A percentile compares a stretch with the other conserved stretches of the same genome.
Evolutionary conservation across 805 yeast species (phyloP).

Genomic region (Maudiozyma bulderi): DNA sequence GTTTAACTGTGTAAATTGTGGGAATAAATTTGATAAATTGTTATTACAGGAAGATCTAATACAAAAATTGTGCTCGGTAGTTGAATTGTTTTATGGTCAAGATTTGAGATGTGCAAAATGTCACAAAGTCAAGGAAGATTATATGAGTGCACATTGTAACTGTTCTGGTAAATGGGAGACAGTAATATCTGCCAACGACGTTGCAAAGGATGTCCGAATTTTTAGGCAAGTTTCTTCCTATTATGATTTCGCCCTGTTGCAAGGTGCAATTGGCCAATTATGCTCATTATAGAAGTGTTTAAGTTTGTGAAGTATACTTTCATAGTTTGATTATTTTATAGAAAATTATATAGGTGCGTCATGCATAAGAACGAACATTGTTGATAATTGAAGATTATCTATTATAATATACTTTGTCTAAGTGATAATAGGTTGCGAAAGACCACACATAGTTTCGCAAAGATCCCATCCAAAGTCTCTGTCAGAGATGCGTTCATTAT

Average conservation of each 20-base stretch:
- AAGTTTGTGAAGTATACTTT: not conserved
- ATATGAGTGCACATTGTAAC: conserved; percentile 63
- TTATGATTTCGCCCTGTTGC: conserved; percentile 51
- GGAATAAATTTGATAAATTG: conserved; percentile 50
- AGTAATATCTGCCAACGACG: conserved; percentile 37
- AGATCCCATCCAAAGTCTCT: too few relatives aligned
- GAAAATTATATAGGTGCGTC: too few relatives aligned
- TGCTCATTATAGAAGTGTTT: not conserved
- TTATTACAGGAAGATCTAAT: conserved; percentile 74
- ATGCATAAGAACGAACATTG: too few relatives aligned
- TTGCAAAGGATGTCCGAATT: conserved; percentile 38
- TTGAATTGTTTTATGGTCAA: conserved; percentile 62
- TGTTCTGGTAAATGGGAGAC: conserved; percentile 86
- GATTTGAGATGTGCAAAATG: conserved; percentile 79
- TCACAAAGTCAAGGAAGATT: conserved; percentile 51
- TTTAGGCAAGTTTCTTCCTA: conserved; percentile 50
- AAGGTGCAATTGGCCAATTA: conserved; percentile 5
- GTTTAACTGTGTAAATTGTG: conserved; percentile 63
- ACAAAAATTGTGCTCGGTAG: conserved; percentile 44
- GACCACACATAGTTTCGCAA: too few relatives aligned
- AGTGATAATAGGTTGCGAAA: too few relatives aligned
- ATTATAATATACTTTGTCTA: too few relatives aligned
- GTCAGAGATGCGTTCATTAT: too few relatives aligned
- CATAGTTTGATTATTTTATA: too few relatives aligned
- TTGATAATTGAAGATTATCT: too few relatives aligned